Conservation (phyloP, 2,329 filamentous ascomycete species). For the Orbilia javanica region DNA sequence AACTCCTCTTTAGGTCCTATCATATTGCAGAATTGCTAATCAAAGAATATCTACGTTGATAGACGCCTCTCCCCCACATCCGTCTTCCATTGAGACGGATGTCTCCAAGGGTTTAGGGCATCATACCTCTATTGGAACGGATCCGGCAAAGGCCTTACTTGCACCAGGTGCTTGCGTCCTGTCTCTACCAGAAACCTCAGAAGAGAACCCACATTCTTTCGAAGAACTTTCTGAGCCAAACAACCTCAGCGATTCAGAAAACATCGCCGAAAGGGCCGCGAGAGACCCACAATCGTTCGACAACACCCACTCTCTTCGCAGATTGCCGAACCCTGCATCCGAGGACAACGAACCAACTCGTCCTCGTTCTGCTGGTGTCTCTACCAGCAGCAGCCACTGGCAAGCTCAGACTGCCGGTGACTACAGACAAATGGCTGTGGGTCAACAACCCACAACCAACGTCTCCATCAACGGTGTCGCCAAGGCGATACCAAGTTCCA, state of each 20-base stretch:
- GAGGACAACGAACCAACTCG: background rate
- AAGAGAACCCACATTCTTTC: background rate
- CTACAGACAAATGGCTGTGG: background rate
- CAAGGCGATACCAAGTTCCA: conserved; percentile 41
- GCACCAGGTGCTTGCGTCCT: background rate
- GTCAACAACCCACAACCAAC: conserved; percentile 2
- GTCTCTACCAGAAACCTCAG: background rate
- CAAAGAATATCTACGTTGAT: background rate
- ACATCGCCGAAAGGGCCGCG: background rate
- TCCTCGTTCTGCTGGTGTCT: background rate
- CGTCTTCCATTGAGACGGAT: background rate
- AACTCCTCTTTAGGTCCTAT: background rate
- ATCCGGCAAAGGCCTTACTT: conserved; percentile 30
- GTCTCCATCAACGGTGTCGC: conserved; percentile 45
- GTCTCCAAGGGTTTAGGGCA: conserved; percentile 1
- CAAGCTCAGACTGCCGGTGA: background rate
- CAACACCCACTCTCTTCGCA: background rate
- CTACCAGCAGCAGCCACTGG: background rate
- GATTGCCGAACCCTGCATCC: background rate
- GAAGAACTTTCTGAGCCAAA: background rate
- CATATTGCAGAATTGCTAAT: conserved; percentile 6
- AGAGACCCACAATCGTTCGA: background rate
- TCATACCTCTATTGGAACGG: conserved; percentile 29
- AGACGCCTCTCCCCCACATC: background rate
- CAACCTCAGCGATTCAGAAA: background rate